Evolutionary conservation across 2,329 filamentous ascomycete genomes (phyloP).

Genomic region (Cercospora janseana): DNA sequence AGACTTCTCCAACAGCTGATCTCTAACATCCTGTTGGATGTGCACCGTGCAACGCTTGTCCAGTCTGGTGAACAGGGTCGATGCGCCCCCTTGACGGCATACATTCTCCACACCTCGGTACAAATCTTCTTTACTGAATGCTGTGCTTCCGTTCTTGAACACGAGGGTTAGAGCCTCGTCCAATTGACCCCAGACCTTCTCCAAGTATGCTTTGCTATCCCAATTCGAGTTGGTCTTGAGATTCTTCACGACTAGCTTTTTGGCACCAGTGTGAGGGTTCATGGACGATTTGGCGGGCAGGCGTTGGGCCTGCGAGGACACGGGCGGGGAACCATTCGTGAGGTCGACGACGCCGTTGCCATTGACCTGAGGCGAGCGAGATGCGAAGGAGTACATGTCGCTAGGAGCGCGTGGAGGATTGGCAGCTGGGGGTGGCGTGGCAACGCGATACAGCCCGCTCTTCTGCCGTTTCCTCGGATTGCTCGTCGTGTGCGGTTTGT

Average conservation of each 20-base stretch:
- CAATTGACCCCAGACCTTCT: slow-evolving; percentile 71
- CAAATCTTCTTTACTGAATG: slow-evolving; percentile 75
- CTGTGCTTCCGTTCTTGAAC: slow-evolving; percentile 61
- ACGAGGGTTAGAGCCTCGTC: slow-evolving; percentile 70
- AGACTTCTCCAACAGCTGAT: slow-evolving; percentile 56
- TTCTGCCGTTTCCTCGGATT: slow-evolving; percentile 43
- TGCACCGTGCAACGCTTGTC: slow-evolving; percentile 65
- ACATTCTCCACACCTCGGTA: slow-evolving; percentile 91
- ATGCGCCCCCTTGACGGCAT: slow-evolving; percentile 73
- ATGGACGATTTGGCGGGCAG: slow-evolving; percentile 46
- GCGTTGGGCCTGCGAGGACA: slow-evolving; percentile 28
- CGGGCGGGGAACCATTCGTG: slow-evolving; percentile 42
- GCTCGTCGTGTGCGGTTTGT: slow-evolving; percentile 25
- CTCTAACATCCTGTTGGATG: slow-evolving; percentile 56
- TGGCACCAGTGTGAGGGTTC: slow-evolving; percentile 72
- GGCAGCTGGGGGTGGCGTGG: slow-evolving; percentile 26
- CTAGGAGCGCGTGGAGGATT: slow-evolving; percentile 34
- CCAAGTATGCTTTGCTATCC: slow-evolving; percentile 74
- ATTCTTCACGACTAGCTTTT: slow-evolving; percentile 92
- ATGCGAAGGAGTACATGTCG: slow-evolving; percentile 57
- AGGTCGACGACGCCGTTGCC: slow-evolving; percentile 43
- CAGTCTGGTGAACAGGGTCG: slow-evolving; percentile 65
- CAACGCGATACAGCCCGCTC: slow-evolving; percentile 22
- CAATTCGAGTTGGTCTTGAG: slow-evolving; percentile 64
- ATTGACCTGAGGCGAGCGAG: slow-evolving; percentile 37